These are phyloP conservation scores for Solanum chacoense DNA, from an alignment of 305 asterid species.

Conservation along the genomic window DNA sequence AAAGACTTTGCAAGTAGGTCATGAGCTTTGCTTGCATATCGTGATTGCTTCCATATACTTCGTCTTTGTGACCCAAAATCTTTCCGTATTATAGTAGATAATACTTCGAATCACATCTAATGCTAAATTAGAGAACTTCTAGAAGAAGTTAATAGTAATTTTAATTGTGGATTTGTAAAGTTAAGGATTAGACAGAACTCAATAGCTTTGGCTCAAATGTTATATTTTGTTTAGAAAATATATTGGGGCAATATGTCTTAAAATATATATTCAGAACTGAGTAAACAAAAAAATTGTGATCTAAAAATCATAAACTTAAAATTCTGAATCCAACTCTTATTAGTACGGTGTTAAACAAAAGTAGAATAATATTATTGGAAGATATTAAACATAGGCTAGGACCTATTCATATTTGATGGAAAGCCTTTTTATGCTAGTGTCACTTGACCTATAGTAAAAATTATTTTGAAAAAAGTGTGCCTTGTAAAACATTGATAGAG, in stretches of 20 bases:
- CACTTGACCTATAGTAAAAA: not conserved
- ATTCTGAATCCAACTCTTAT: not conserved
- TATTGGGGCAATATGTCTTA: not conserved
- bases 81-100: not conserved
- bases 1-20: too few species aligned
- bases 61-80: not conserved
- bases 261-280: not conserved
- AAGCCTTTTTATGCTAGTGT: not conserved
- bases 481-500: not conserved
- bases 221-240: not conserved
- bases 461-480: not conserved
- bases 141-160: not conserved
- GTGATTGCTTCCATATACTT: not conserved
- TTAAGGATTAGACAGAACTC: not conserved
- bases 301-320: too few species aligned
- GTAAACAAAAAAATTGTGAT: not conserved
- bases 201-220: not conserved
- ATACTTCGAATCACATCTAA: not conserved
- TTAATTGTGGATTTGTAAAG: not conserved
- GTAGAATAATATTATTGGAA: not conserved
- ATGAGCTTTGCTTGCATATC: not conserved
- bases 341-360: not conserved
- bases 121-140: not conserved
- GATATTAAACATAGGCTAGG: not conserved
- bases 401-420: not conserved